phyloP scores from a whole-genome alignment of 106 monocot species.

The Dendrobium catenatum region DNA sequence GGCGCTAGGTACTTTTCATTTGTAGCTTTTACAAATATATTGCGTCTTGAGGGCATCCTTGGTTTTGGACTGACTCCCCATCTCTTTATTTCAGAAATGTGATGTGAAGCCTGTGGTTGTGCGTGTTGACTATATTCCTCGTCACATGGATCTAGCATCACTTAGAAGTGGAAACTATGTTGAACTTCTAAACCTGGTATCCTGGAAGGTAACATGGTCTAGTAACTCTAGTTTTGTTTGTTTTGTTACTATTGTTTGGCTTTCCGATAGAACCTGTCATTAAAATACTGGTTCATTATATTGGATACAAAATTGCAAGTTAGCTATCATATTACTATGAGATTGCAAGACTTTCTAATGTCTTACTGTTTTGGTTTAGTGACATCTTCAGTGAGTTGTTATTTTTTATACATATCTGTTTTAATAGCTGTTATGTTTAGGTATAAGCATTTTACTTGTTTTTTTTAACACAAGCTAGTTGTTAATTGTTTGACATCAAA shows the following conservation, averaged over 20 bases:
- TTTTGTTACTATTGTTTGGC: neutral
- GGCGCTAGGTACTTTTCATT: neutral
- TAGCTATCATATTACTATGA: neutral
- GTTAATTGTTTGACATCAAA: neutral
- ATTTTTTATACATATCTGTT: neutral
- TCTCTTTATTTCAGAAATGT: slow-evolving; percentile 65
- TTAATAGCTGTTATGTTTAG: neutral
- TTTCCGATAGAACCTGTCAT: neutral
- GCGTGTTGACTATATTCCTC: slow-evolving; percentile 88
- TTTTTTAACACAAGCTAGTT: neutral
- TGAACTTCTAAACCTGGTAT: slow-evolving; percentile 83
- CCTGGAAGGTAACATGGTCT: slow-evolving; percentile 81
- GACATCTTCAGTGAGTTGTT: neutral
- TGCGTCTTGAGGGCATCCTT: neutral
- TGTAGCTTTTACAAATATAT: neutral
- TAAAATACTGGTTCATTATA: neutral
- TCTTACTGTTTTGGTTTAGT: neutral
- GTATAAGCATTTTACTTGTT: neutral
- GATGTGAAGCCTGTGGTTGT: slow-evolving; percentile 71
- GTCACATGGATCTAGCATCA: slow-evolving; percentile 72
- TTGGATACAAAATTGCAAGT: neutral
- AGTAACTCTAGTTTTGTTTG: neutral
- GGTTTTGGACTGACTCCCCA: neutral
- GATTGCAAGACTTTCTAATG: neutral
- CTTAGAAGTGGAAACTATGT: slow-evolving; percentile 77